phyloP scores from a whole-genome alignment of 2,329 filamentous ascomycete species.

The Coniochaeta sp. region DNA sequence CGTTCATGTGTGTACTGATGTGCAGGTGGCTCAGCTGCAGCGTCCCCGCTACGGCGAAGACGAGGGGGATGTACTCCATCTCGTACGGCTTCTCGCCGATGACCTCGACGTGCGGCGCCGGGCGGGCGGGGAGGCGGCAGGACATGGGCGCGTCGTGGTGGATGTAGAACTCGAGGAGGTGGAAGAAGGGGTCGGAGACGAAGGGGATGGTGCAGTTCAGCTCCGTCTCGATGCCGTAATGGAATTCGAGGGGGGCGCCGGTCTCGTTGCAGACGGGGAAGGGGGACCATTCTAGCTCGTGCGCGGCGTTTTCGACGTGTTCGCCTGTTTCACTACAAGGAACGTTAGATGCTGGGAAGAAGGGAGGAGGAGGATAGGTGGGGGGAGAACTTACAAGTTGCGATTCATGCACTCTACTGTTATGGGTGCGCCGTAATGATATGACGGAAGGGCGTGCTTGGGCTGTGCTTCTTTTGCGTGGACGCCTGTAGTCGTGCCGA shows the following conservation, averaged over 20 bases:
- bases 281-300: constrained; percentile 85
- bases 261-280: constrained; percentile 92
- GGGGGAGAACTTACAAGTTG: constrained; percentile 61
- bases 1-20: constrained; percentile 82
- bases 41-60: constrained; percentile 83
- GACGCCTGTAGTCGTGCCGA: neutral
- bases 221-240: constrained; percentile 77
- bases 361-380: neutral
- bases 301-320: constrained; percentile 72
- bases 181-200: constrained; percentile 74
- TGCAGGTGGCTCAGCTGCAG: constrained; percentile 86
- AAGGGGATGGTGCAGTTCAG: constrained; percentile 77
- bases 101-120: constrained; percentile 48
- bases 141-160: constrained; percentile 91
- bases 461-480: neutral
- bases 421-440: constrained; percentile 61
- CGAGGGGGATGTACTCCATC: constrained; percentile 70
- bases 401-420: constrained; percentile 68
- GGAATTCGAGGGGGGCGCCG: constrained; percentile 69
- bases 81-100: constrained; percentile 42
- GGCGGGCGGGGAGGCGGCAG: constrained; percentile 80
- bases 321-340: constrained; percentile 71
- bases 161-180: constrained; percentile 93
- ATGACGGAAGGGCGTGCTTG: constrained; percentile 44
- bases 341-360: constrained; percentile 1